Evolutionary conservation across 495 filamentous ascomycete species (phyloP), one percentile per base, ranked within the genome.

Genomic region (Xylaria cubensis): DNA sequence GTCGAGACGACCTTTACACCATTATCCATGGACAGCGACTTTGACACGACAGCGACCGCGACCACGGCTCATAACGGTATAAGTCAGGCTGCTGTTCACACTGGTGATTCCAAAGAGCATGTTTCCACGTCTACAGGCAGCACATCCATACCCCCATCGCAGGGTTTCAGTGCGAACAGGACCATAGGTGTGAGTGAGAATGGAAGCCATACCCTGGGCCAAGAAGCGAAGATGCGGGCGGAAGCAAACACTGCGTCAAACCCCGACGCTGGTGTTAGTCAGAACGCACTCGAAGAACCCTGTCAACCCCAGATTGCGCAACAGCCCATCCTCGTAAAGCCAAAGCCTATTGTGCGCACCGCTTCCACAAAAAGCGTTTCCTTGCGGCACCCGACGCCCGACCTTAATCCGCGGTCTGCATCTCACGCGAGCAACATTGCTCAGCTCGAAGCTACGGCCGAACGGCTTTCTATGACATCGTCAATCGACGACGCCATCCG

Each of bases 401-500:
- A 94, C 80, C 82, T 92, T 48, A 90, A 92, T 76, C 88, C 90
- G 26, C 82, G 92, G 55, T 91, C 93, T 75, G 91, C 91, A 32
- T 91, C 91, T 39, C 93, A 92, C 76, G 81, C 90, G 26, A 86
- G 87, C 77, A 95, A 95, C 84, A 90, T 97, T 70, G 92, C 94
- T 78, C 88, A 92, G 55, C 84, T 97, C 73, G 94, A 97, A 77
- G 87, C 90, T 72, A 92, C 90, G 53, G 94, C 94, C 32, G 94
- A 97, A 82, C 88, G 91, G 48, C 83, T 97, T 77, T 94, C 92
- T 76, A 88, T 89, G 78, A 91, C 89, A 53, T 92, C 90, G n/a
- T 90, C 91, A 19, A 92, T 97, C 76, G 93, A 90, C 53, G 90
- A 90, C 77, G 93, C 94, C 75, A 93, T 97, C 66, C 89, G 92